Evolutionary conservation across 2,329 filamentous ascomycete genomes (phyloP), one percentile per base, ranked within the genome.

Genomic region (Ascochyta koolunga): DNA sequence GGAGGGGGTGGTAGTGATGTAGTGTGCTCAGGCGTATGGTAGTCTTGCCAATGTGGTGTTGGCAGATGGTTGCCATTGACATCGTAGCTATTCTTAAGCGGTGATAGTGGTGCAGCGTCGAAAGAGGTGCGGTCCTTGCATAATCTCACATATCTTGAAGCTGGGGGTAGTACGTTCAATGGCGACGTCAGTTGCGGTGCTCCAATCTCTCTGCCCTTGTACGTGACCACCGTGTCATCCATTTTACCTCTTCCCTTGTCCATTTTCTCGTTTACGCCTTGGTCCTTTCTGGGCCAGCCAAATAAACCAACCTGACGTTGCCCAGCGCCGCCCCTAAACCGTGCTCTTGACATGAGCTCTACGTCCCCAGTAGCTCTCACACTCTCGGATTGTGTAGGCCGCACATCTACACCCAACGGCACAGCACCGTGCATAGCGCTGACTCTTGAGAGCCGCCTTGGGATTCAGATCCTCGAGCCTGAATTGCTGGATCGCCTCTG

Each of bases 121-220:
- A n/a, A 6, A 37, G 25, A 29, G 1, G 24, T 15, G 24, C 4
- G 5, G 18, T 24, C 9, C 10, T 24, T 6, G 7, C n/a, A 24
- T 10, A 24, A 29, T n/a, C 10, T 24, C 7, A 15, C 24, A 11
- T 16, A 31, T 15, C 45, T 37, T 5, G 51, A 54, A 3, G 35
- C 41, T 5, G 40, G 45, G 9, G 45, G 46, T 15, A 50, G 27
- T 10, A 32, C 31, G 13, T 46, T 21, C 22, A 46, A 4, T 18
- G 36, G 22, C 2, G 29, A 19, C 27, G 10, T 36, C 7, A 19
- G 35, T 31, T 27, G 51, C 5, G 51, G 51, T 15, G 15, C 16
- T 2, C 45, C 45, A 32, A 54, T 50, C 5, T 8, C 13, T 31
- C 16, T 50, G 24, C 45, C 45, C 10, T 45, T 45, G 19, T 46